These are phyloP conservation scores for Cryomyces minteri DNA, from an alignment of 495 filamentous ascomycete species.

Conservation along the genomic window DNA sequence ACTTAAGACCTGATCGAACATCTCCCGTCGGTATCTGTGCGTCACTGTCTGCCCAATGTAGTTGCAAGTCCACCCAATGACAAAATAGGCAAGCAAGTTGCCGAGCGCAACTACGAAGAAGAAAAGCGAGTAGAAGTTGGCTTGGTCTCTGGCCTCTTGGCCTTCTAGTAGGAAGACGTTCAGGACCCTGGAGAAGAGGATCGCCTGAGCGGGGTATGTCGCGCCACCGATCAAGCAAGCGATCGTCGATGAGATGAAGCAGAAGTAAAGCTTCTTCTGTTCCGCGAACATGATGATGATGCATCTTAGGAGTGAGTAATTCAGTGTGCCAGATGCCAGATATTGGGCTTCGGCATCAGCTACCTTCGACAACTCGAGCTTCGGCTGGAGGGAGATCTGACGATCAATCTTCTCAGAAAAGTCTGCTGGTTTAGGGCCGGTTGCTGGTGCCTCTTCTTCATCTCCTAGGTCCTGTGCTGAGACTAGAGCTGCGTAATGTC, in stretches of 20 bases:
- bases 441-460: neutral
- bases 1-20: constrained; percentile 26
- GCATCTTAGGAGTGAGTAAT: neutral
- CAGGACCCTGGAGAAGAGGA: neutral
- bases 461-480: constrained; percentile 12
- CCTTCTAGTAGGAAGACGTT: neutral
- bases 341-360: neutral
- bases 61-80: constrained; percentile 12
- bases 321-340: neutral
- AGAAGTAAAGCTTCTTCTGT: neutral
- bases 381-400: neutral
- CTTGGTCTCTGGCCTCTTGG: neutral
- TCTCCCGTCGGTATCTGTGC: constrained; percentile 34
- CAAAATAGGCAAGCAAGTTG: constrained; percentile 19
- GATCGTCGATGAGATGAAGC: neutral
- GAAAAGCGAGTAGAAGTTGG: neutral
- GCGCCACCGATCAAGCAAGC: neutral
- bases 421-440: neutral
- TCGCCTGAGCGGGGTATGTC: neutral
- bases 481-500: constrained; percentile 14
- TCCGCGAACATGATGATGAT: neutral
- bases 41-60: constrained; percentile 15
- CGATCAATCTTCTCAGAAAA: neutral
- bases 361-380: neutral
- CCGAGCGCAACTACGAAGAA: constrained; percentile 1